Percentiles rank a stretch among this genome's conserved stretches.
Evolutionary conservation across 495 filamentous ascomycete genomes (phyloP).

Genomic region (Neurospora pannonica): DNA sequence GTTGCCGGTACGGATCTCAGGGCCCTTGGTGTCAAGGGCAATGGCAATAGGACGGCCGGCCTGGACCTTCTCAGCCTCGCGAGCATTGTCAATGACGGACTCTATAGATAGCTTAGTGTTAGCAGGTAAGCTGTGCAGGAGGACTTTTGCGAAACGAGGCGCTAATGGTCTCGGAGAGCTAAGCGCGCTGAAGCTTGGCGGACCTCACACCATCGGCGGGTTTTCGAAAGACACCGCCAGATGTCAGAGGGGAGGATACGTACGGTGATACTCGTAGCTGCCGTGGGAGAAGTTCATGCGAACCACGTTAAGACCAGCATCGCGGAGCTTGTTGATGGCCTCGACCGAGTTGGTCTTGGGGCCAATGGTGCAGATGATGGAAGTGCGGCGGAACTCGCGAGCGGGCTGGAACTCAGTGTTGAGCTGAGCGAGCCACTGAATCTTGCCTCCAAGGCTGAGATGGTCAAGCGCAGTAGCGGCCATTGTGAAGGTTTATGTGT

Average conservation of each 20-base stretch:
- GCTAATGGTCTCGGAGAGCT: not conserved
- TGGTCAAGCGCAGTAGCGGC: slow-evolving; percentile 65
- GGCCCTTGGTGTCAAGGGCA: slow-evolving; percentile 97
- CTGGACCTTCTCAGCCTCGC: slow-evolving; percentile 66
- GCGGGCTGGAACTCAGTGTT: slow-evolving; percentile 67
- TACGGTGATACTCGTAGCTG: slow-evolving; percentile 59
- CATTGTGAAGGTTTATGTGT: slow-evolving; percentile 32
- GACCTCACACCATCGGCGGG: slow-evolving; percentile 11
- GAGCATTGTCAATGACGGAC: slow-evolving; percentile 91
- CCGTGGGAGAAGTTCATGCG: slow-evolving; percentile 99
- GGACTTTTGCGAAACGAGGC: not conserved
- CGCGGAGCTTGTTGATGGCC: slow-evolving; percentile 87
- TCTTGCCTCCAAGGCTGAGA: slow-evolving; percentile 66
- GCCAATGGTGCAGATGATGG: slow-evolving; percentile 98
- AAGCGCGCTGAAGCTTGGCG: not conserved
- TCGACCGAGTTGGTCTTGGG: slow-evolving; percentile 98
- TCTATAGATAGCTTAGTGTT: slow-evolving; percentile 26
- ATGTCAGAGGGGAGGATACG: not conserved
- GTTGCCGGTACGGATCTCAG: slow-evolving; percentile 96
- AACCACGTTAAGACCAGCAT: slow-evolving; percentile 87
- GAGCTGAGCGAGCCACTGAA: slow-evolving; percentile 81
- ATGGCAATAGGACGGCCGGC: slow-evolving; percentile 86
- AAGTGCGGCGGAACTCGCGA: slow-evolving; percentile 87
- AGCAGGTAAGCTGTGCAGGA: slow-evolving; percentile 31
- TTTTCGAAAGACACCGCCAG: not conserved